Percentiles rank a stretch among this genome's conserved stretches.
phyloP scores from a whole-genome alignment of 1,284 basidiomycete genomes.

The Stereum hirsutum region DNA sequence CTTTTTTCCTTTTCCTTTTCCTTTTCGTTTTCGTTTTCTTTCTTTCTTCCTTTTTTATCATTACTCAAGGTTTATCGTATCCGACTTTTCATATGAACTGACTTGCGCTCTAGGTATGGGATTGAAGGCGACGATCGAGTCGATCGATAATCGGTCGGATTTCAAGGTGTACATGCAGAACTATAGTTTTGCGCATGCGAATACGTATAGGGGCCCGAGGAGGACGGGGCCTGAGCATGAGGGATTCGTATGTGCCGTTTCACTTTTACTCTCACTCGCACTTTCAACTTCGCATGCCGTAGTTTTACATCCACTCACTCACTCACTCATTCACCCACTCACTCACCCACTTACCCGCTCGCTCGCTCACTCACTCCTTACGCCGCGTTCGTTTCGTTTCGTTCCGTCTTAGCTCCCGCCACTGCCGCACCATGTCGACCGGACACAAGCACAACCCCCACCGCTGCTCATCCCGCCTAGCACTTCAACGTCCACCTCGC shows the following conservation, averaged over 20 bases:
- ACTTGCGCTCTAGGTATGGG: conserved; percentile 44
- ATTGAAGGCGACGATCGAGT: conserved; percentile 80
- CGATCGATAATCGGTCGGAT: conserved; percentile 90
- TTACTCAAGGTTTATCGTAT: too few species aligned
- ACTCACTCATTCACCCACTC: too few species aligned
- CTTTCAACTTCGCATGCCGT: too few species aligned
- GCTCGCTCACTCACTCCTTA: background rate
- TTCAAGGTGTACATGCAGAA: conserved; percentile 98
- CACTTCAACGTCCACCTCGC: conserved; percentile 17
- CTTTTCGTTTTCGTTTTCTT: too few species aligned
- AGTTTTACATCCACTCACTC: too few species aligned
- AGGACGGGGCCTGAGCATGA: conserved; percentile 81
- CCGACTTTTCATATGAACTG: conserved; percentile 3
- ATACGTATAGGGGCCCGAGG: conserved; percentile 56
- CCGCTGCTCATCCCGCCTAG: conserved; percentile 7
- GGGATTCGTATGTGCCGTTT: conserved; percentile 60
- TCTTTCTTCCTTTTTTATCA: background rate
- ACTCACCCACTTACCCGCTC: too few species aligned
- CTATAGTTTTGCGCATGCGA: conserved; percentile 80
- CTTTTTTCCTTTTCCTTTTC: too few species aligned
- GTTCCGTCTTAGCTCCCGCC: conserved; percentile 49
- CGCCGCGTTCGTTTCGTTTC: background rate
- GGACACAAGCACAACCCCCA: conserved; percentile 9
- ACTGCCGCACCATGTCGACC: conserved; percentile 35
- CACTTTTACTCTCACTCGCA: too few species aligned